Conservation (phyloP, 306 rosid genomes). For the Delonix regia region DNA sequence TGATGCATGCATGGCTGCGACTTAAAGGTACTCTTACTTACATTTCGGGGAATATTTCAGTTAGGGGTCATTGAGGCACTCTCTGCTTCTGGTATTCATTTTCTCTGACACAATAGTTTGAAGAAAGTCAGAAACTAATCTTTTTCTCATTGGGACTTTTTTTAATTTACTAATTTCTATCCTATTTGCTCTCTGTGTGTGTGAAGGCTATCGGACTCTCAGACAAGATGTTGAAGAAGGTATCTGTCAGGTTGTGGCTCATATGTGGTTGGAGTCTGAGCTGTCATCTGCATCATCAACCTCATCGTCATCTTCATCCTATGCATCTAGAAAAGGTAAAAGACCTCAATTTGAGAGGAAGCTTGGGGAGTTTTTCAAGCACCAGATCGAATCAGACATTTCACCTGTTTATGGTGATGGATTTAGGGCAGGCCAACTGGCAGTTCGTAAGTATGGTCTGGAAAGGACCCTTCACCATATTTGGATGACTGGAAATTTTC, state of each 20-base stretch:
- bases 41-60: neutral
- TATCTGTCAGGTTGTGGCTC: conserved; percentile 96
- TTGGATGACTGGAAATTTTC: conserved; percentile 79
- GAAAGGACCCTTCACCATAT: conserved; percentile 84
- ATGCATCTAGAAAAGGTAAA: conserved; percentile 47
- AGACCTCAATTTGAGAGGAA: conserved; percentile 75
- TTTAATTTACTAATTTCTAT: neutral
- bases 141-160: neutral
- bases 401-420: conserved; percentile 97
- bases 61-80: neutral
- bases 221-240: conserved; percentile 99
- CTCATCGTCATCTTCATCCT: conserved; percentile 61
- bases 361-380: conserved; percentile 93
- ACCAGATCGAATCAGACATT: conserved; percentile 94
- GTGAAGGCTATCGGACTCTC: conserved; percentile 83
- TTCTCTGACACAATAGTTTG: neutral
- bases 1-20: conserved; percentile 99
- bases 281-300: conserved; percentile 67
- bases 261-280: conserved; percentile 88
- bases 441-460: conserved; percentile 85
- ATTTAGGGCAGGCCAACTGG: conserved; percentile 85
- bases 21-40: conserved; percentile 61
- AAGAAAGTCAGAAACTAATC: neutral
- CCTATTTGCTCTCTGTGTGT: neutral
- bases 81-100: neutral